A percentile compares a stretch with the other conserved stretches of the same genome.
phyloP scores from a whole-genome alignment of 2,329 filamentous ascomycete species.

The Penicillium sp. region DNA sequence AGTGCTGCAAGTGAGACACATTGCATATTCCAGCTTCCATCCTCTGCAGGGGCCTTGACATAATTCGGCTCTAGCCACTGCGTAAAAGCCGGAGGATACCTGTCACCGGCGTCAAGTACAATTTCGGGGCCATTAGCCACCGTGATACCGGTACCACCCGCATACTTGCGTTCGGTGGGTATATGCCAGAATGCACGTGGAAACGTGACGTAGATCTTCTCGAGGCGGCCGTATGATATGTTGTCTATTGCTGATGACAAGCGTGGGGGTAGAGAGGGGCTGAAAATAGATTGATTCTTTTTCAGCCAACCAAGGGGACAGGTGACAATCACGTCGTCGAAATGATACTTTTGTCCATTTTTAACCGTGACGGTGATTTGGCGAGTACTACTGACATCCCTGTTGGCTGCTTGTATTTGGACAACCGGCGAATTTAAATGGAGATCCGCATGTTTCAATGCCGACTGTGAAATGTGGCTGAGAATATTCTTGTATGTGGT shows the following conservation, averaged over 20 bases:
- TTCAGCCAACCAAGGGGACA: slow-evolving; percentile 54
- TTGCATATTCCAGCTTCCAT: slow-evolving; percentile 68
- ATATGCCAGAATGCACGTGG: slow-evolving; percentile 69
- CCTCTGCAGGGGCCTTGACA: slow-evolving; percentile 54
- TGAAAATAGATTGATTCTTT: slow-evolving; percentile 43
- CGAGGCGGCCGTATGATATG: slow-evolving; percentile 45
- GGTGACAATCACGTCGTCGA: slow-evolving; percentile 52
- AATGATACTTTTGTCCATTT: slow-evolving; percentile 33
- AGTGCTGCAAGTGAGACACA: slow-evolving; percentile 72
- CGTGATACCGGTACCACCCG: slow-evolving; percentile 10
- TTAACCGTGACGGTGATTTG: slow-evolving; percentile 44
- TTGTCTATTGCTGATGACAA: slow-evolving; percentile 44
- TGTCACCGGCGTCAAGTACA: slow-evolving; percentile 1
- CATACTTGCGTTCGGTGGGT: slow-evolving; percentile 24
- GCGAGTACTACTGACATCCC: slow-evolving; percentile 22
- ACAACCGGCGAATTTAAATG: slow-evolving; percentile 44
- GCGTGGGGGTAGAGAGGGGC: slow-evolving; percentile 39
- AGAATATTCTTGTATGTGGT: slow-evolving; percentile 60
- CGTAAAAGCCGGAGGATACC: slow-evolving; percentile 60
- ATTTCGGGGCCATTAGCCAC: slow-evolving; percentile 8
- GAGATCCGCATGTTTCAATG: slow-evolving; percentile 47
- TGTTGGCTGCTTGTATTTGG: slow-evolving; percentile 31
- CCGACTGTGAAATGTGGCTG: slow-evolving; percentile 47
- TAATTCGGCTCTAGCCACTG: slow-evolving; percentile 74
- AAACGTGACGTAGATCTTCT: slow-evolving; percentile 62